Evolutionary conservation across 345 rosid genomes (phyloP).

Genomic region (Populus simonii): DNA sequence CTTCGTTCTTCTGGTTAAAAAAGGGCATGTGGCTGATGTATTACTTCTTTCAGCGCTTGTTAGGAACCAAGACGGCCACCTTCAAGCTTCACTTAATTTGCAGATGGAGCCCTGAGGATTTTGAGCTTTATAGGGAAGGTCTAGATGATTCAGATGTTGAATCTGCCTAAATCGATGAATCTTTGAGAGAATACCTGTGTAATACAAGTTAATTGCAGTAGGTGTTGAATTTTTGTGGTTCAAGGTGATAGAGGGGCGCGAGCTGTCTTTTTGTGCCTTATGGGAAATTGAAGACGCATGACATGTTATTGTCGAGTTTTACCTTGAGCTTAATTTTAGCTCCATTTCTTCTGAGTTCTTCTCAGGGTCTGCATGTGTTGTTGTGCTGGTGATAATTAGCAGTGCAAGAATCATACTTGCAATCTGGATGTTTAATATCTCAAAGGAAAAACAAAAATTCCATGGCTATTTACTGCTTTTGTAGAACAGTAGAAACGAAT

Average conservation of each 20-base stretch:
- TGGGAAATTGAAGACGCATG: neutral
- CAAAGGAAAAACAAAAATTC: too few species aligned
- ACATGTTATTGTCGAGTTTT: neutral
- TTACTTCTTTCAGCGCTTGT: conserved; percentile 56
- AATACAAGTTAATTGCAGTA: neutral
- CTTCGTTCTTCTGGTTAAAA: neutral
- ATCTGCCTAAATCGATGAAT: conserved; percentile 38
- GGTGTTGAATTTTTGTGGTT: neutral
- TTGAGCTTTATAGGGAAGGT: conserved; percentile 68
- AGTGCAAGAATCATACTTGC: too few species aligned
- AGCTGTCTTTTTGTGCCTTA: neutral
- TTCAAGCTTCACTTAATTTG: conserved; percentile 75
- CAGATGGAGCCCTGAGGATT: conserved; percentile 73
- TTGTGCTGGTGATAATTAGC: too few species aligned
- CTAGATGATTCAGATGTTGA: conserved; percentile 76
- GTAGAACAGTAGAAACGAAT: too few species aligned
- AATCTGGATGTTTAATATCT: too few species aligned
- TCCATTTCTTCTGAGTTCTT: neutral
- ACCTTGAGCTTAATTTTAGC: neutral
- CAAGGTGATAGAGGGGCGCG: neutral
- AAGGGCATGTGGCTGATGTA: neutral
- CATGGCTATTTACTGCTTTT: too few species aligned
- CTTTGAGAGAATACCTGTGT: neutral
- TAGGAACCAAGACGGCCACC: conserved; percentile 91
- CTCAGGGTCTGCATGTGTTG: too few species aligned